phyloP scores from a whole-genome alignment of 2,329 filamentous ascomycete genomes.

The Beauveria bassiana region DNA sequence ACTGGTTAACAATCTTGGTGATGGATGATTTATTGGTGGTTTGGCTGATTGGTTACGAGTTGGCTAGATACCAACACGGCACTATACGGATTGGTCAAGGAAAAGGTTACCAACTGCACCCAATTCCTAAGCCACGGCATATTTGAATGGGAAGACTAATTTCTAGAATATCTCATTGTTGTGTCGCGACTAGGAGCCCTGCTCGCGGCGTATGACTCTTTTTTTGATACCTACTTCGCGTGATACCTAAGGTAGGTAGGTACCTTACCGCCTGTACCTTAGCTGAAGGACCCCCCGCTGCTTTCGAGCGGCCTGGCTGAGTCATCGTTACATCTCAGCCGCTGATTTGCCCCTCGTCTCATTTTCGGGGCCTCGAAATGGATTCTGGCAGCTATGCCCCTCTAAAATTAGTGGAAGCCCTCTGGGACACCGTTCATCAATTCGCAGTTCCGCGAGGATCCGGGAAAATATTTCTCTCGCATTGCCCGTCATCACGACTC shows the following conservation, averaged over 20 bases:
- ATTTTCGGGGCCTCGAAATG: not conserved
- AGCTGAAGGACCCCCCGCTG: not conserved
- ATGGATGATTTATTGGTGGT: not conserved
- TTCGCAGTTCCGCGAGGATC: not conserved
- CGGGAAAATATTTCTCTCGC: not conserved
- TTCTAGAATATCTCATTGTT: not conserved
- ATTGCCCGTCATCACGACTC: not conserved
- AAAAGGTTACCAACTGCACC: not conserved
- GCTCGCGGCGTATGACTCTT: constrained; percentile 9
- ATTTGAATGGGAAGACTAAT: not conserved
- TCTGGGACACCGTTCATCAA: not conserved
- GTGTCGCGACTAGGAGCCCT: not conserved
- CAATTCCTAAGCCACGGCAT: not conserved
- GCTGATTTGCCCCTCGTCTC: constrained; percentile 9
- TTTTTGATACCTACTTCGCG: too few relatives aligned
- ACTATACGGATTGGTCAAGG: not conserved
- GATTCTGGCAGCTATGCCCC: not conserved
- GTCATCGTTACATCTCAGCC: not conserved
- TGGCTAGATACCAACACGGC: not conserved
- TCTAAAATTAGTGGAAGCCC: constrained; percentile 10
- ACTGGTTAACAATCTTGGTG: not conserved
- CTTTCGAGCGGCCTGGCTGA: not conserved
- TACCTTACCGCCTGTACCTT: not conserved
- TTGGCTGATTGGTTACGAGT: not conserved
- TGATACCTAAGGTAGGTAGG: too few relatives aligned